Evolutionary conservation across 495 filamentous ascomycete genomes (phyloP).

Genomic region (Penicillium coprophilum): DNA sequence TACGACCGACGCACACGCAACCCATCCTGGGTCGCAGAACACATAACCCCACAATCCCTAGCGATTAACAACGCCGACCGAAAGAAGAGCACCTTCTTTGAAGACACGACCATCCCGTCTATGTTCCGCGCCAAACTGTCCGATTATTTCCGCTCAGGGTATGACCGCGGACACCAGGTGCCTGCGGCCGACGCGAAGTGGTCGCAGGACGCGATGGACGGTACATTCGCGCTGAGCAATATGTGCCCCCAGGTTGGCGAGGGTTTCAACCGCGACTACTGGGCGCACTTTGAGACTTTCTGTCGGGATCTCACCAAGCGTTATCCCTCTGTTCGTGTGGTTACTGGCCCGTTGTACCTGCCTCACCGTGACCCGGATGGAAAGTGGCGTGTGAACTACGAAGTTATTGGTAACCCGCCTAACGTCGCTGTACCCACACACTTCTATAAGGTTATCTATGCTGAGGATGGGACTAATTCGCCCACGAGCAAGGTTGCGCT

Average conservation of each 20-base stretch:
- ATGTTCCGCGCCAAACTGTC: slow-evolving; percentile 86
- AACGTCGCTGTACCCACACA: slow-evolving; percentile 96
- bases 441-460: slow-evolving; percentile 98
- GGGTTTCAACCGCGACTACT: slow-evolving; percentile 98
- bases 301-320: slow-evolving; percentile 74
- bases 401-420: slow-evolving; percentile 93
- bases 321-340: slow-evolving; percentile 88
- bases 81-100: slow-evolving; percentile 76
- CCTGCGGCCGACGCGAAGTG: slow-evolving; percentile 96
- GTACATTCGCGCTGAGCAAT: slow-evolving; percentile 87
- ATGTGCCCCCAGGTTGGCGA: slow-evolving; percentile 98
- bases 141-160: slow-evolving; percentile 90
- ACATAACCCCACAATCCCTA: slow-evolving; percentile 91
- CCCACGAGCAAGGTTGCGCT: slow-evolving; percentile 72
- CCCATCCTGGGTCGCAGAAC: slow-evolving; percentile 93
- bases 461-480: slow-evolving; percentile 69
- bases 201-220: slow-evolving; percentile 90
- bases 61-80: slow-evolving; percentile 74
- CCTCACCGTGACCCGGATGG: slow-evolving; percentile 79
- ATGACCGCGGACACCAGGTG: slow-evolving; percentile 75
- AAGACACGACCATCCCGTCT: slow-evolving; percentile 75
- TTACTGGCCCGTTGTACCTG: slow-evolving; percentile 92
- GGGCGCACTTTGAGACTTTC: slow-evolving; percentile 98
- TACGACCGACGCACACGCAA: slow-evolving; percentile 93
- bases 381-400: slow-evolving; percentile 93